These are phyloP conservation scores for Xylariaceae sp. DNA, from an alignment of 2,329 filamentous ascomycete genomes.

Conservation along the genomic window DNA sequence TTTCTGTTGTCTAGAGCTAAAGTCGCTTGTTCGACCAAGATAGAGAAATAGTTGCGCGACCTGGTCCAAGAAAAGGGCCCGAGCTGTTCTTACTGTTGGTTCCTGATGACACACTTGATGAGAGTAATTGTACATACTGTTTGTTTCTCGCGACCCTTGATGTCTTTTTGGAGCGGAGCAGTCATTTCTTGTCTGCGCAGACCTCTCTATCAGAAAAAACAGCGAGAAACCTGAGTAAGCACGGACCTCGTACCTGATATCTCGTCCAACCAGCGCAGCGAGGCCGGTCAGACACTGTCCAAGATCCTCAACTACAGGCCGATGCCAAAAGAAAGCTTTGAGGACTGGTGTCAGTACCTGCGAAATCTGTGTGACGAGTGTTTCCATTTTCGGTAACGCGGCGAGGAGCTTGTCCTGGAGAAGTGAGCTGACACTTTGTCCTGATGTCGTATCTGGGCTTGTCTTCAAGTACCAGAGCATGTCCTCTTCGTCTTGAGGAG, in stretches of 20 bases:
- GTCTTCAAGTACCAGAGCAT: not conserved
- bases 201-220: not conserved
- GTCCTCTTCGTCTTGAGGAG: not conserved
- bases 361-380: not conserved
- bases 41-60: conserved; percentile 2
- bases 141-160: not conserved
- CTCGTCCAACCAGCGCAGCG: not conserved
- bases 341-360: not conserved
- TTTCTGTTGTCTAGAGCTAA: not conserved
- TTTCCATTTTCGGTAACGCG: not conserved
- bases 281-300: not conserved
- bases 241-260: not conserved
- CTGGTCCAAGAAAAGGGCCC: conserved; percentile 4
- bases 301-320: conserved; percentile 1
- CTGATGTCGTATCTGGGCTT: not conserved
- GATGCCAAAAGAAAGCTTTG: conserved; percentile 4
- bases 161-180: not conserved
- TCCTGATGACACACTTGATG: too few species aligned
- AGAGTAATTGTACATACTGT: not conserved
- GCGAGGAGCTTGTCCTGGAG: not conserved
- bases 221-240: not conserved
- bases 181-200: not conserved
- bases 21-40: conserved; percentile 3
- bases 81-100: not conserved
- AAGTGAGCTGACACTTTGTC: not conserved